phyloP scores from a whole-genome alignment of 2,329 filamentous ascomycete species.

The Graphilbum sp. region DNA sequence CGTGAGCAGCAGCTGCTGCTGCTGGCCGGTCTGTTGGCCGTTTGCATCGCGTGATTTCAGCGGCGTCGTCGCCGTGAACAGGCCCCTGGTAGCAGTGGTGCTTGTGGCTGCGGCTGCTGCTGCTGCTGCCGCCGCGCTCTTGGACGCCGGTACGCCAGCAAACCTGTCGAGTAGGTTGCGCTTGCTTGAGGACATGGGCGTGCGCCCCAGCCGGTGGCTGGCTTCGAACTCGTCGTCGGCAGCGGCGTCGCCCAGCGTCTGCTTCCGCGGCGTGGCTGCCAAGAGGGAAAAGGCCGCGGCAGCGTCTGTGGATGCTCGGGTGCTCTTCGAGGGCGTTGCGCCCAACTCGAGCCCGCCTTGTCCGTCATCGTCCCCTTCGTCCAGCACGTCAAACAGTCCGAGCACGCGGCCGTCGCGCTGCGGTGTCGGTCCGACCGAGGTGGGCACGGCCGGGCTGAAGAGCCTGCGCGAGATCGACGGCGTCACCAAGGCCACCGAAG shows the following conservation, averaged over 20 bases:
- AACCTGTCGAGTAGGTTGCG: conserved; percentile 39
- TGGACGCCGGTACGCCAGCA: background rate
- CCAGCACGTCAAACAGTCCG: conserved; percentile 58
- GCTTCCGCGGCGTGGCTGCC: conserved; percentile 29
- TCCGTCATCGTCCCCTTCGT: conserved; percentile 26
- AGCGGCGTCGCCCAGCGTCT: conserved; percentile 13
- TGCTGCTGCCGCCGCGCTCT: no score
- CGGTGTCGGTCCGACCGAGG: conserved; percentile 59
- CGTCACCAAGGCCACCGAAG: conserved; percentile 19
- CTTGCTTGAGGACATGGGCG: conserved; percentile 41
- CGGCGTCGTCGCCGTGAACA: conserved; percentile 44
- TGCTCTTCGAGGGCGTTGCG: conserved; percentile 27
- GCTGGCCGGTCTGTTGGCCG: conserved; percentile 2
- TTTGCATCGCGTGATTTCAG: conserved; percentile 30
- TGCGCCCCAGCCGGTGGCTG: conserved; percentile 22
- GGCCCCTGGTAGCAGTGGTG: no score
- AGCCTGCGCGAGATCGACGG: conserved; percentile 40
- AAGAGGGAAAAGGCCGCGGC: conserved; percentile 14
- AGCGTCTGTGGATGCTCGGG: conserved; percentile 14
- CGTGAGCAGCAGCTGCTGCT: background rate
- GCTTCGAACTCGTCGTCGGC: conserved; percentile 10
- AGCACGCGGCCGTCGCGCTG: conserved; percentile 64
- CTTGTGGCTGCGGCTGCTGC: background rate
- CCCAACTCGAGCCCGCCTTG: conserved; percentile 12
- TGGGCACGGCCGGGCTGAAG: conserved; percentile 42